Evolutionary conservation across 306 rosid genomes (phyloP).

Genomic region (Boehmeria nivea): DNA sequence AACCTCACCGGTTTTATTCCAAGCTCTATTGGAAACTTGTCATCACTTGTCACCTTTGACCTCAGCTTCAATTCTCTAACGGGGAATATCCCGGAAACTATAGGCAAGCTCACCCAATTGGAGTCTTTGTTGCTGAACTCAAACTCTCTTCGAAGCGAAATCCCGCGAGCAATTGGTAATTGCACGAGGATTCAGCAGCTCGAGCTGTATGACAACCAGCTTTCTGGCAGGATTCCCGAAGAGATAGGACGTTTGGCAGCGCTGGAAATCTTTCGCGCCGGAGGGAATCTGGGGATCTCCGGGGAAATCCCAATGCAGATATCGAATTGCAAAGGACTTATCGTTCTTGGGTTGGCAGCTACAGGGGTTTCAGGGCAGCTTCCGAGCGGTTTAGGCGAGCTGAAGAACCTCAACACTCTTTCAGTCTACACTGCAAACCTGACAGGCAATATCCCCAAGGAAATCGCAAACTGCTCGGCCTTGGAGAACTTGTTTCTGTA

Average conservation of each 20-base stretch:
- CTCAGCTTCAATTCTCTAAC: constrained; percentile 79
- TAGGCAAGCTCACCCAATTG: constrained; percentile 52
- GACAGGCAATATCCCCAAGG: constrained; percentile 72
- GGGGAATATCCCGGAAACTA: constrained; percentile 60
- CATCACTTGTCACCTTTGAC: constrained; percentile 60
- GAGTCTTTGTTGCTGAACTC: constrained; percentile 56
- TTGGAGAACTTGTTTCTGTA: constrained; percentile 76
- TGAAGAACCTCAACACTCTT: constrained; percentile 64
- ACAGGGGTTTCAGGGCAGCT: constrained; percentile 75
- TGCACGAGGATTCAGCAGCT: constrained; percentile 64
- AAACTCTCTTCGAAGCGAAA: constrained; percentile 54
- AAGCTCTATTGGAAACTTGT: constrained; percentile 56
- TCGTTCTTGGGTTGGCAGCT: constrained; percentile 77
- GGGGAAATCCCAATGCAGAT: constrained; percentile 86
- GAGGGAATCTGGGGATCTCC: constrained; percentile 67
- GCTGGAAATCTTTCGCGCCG: constrained; percentile 63
- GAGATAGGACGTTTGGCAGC: constrained; percentile 55
- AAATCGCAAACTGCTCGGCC: constrained; percentile 65
- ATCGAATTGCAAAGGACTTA: constrained; percentile 58
- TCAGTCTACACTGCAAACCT: constrained; percentile 78
- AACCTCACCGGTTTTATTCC: constrained; percentile 83
- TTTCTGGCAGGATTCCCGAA: constrained; percentile 66
- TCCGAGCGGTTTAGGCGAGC: constrained; percentile 70
- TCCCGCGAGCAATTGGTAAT: constrained; percentile 71
- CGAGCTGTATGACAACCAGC: constrained; percentile 71